Base-by-base conservation (phyloP, 2,329 filamentous ascomycete genomes). In the Phaeosphaeria sp. region DNA sequence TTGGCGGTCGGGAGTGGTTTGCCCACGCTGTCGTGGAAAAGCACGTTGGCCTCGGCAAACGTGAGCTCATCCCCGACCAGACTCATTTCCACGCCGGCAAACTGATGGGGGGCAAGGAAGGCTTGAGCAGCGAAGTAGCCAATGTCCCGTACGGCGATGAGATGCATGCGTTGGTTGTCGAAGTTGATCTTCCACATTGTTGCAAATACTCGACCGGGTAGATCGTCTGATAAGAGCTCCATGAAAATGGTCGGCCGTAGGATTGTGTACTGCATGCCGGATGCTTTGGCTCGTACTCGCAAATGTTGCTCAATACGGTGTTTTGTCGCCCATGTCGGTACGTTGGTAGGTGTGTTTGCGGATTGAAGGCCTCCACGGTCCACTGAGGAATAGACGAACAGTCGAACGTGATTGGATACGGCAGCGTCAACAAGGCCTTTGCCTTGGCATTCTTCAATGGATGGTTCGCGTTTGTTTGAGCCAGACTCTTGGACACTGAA, bases 281-380 rank as follows among this genome's bases (percentile, higher is more conserved):
- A 75, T 2, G 70, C 72, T 77, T 49, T 73, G 1, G 66, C 53
- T 30, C 56, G 46, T 39, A 81, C 73, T 9, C 25, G 30, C 2
- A 89, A 81, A 60, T 89, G 78, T 52, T 82, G 76, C 73, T 90
- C 87, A 62, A 89, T 85, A 15, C 80, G 71, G 65, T 85, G 80
- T 70, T 90, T 90, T 63, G 72, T 79, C 47, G 78, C 78, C 67
- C 89, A 90, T 68, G 89, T 85, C 0, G 84, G 83, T 27, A 89
- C 78, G 0, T 79, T 68, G 0, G 87, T 89, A 0, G 81, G 78
- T 44, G 81, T 81, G 2, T 78, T 77, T 58, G 81, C 79, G 18
- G 80, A 81, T 1, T 78, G 78, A 10, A 52, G 55, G 15, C 71
- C 72, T 11, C 74, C 75, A 4, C 76, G 72, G 41, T 78, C 76